Conservation (phyloP, 768 basidiomycete species). For the Grammothele lineata region DNA sequence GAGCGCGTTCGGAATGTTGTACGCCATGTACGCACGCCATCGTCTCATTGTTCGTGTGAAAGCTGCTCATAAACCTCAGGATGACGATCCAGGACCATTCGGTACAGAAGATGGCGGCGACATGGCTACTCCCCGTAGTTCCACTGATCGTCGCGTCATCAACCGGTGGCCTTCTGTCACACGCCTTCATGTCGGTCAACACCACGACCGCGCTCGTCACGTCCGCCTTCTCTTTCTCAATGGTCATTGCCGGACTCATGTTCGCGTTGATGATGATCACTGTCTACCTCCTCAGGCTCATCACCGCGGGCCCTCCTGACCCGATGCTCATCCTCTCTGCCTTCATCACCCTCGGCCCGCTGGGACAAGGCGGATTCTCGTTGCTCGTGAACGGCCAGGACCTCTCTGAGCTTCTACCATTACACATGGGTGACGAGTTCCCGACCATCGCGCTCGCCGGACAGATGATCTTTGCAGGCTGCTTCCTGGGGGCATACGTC, state of each 20-base stretch:
- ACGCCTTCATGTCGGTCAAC: conserved; percentile 33
- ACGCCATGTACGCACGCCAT: conserved; percentile 38
- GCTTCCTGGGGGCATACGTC: conserved; percentile 42
- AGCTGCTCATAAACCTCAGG: conserved; percentile 27
- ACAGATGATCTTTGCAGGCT: conserved; percentile 38
- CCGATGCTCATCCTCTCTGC: conserved; percentile 36
- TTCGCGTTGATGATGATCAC: conserved; percentile 48
- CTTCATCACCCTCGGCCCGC: conserved; percentile 49
- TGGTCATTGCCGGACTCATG: conserved; percentile 42
- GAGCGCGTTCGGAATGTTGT: conserved; percentile 45
- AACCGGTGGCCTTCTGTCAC: conserved; percentile 42
- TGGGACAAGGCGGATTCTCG: conserved; percentile 49
- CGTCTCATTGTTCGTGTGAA: not conserved
- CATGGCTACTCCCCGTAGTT: conserved; percentile 51
- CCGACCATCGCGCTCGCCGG: conserved; percentile 33
- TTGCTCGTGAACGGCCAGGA: conserved; percentile 37
- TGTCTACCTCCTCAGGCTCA: conserved; percentile 41
- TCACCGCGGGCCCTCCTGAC: conserved; percentile 38
- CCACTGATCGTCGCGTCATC: conserved; percentile 51
- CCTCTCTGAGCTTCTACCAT: conserved; percentile 31
- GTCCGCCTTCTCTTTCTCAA: conserved; percentile 38
- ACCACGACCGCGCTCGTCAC: conserved; percentile 38
- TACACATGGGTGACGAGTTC: conserved; percentile 27
- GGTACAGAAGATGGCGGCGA: conserved; percentile 36
- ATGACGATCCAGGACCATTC: conserved; percentile 40